Evolutionary conservation across 139 green algal species (phyloP), one percentile per base, ranked within the genome.

Genomic region (Haematococcus lacustris): DNA sequence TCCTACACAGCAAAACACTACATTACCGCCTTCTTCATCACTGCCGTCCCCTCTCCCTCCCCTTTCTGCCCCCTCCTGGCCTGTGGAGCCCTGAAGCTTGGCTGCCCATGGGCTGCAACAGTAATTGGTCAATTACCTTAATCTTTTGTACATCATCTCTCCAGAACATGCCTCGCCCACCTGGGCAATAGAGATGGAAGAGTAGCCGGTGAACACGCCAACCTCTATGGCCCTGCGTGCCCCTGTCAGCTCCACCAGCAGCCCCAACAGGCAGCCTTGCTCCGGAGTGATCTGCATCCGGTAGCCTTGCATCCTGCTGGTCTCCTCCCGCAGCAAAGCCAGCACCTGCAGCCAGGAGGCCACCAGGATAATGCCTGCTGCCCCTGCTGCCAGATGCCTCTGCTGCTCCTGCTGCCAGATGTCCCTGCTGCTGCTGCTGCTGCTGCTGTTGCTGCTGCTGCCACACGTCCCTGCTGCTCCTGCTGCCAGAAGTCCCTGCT

Each of bases 121-220:
- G 43, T 17, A 17, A 9, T 17, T 53, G 43, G 9, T 28, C 43
- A 53, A 9, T 17, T 28, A 53, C 43, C 43, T 28, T 53, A 17
- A 53, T 53, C 43, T 9, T 53, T 53, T 9, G 43, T 53, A 17
- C 43, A 28, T 9, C 43, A 28, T 17, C 43, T n/a, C n/a, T n/a
- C n/a, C n/a, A n/a, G n/a, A 53, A 53, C 9, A 17, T 17, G 9
- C 9, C 43, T 64, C 26, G 17, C 78, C 39, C 68, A 90, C 86
- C 75, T 91, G 57, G 0, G 91, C 90, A 32, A 95, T 84, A 23
- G 83, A 84, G 5, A 88, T 70, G 0, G 89, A 88, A 0, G 85
- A 93, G 82, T 97, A 96, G 2, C 93, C 94, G 1, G 94, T 98
- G 84, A 95, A 98, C 0, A 93, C 85, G 32, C 85, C 81, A 50